Evolutionary conservation across 352 stramenopile genomes (phyloP).

Genomic region (Phytophthora cajani): DNA sequence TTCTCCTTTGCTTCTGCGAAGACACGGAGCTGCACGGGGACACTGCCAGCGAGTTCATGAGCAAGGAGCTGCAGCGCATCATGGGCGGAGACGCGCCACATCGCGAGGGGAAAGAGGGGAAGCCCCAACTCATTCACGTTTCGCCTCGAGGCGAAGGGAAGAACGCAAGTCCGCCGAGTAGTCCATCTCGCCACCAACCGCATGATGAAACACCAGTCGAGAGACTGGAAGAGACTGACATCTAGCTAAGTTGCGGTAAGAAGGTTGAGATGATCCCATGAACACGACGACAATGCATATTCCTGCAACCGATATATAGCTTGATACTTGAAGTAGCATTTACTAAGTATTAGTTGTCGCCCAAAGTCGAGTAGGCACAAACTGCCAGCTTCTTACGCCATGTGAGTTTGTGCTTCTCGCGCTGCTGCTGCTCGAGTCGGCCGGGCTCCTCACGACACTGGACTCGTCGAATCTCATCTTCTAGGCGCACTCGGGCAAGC

Average conservation of each 20-base stretch:
- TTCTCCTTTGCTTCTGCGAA: slow-evolving; percentile 97
- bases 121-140: slow-evolving; percentile 55
- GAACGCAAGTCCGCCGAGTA: slow-evolving; percentile 5
- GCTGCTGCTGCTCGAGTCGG: slow-evolving; percentile 35
- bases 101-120: slow-evolving; percentile 17
- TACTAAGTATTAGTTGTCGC: slow-evolving; percentile 4
- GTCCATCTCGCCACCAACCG: slow-evolving; percentile 1
- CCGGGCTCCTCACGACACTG: slow-evolving; percentile 34
- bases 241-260: slow-evolving; percentile 23
- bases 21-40: slow-evolving; percentile 82
- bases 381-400: slow-evolving; percentile 78
- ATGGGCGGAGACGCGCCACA: slow-evolving; percentile 45
- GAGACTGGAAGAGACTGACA: slow-evolving; percentile 47
- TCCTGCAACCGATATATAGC: background rate
- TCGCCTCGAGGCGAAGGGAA: slow-evolving; percentile 13
- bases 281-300: background rate
- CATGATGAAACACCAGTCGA: slow-evolving; percentile 20
- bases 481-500: slow-evolving; percentile 51
- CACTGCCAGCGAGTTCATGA: slow-evolving; percentile 80
- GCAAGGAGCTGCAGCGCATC: slow-evolving; percentile 65
- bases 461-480: slow-evolving; percentile 55
- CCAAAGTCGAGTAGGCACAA: slow-evolving; percentile 68
- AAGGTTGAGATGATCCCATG: background rate
- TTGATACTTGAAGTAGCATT: background rate
- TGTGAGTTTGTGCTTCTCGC: slow-evolving; percentile 44